Base-by-base conservation (phyloP, 2,329 filamentous ascomycete genomes). In the Talaromyces sp. region DNA sequence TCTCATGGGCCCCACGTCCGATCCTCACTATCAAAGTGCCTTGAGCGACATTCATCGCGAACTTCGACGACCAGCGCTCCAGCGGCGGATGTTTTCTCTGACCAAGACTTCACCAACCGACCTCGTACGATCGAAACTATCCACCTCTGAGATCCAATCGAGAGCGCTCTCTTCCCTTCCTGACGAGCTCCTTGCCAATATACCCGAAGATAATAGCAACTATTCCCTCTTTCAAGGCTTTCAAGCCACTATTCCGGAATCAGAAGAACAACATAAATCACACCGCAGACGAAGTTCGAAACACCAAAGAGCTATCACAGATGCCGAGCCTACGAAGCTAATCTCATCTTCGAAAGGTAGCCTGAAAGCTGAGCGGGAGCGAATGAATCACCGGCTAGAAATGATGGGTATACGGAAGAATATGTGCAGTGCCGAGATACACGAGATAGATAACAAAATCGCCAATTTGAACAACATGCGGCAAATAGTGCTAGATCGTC, bases 211-310 rank as follows among this genome's bases (percentile, higher is more conserved):
- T 73, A 87, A 88, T 23, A 96, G 91, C 76, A 82, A 87, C 16
- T 99, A 96, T 79, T 97, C 93, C 44, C 83, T 99, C 50, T 98
- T 99, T 76, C 91, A 99, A 76, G 95, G 95, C 67, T 99, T 99
- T 76, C 88, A 96, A 78, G 95, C 93, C 55, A 93, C 88, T 66
- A 83, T 96, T 66, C 93, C 93, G 2, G 90, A 95, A 62, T 79
- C 82, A 55, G 80, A 80, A 60, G 85, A 88, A 66, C 85, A 84
- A 67, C 88, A 88, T 73, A 90, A 88, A 74, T 85, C 86, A 68
- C 85, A 84, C 67, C 80, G 88, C 59, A 85, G 90, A 69, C 86
- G 87, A 65, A 84, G 86, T 46, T 91, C 91, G 7, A 86, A 90
- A 67, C 88, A 88, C 1, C 86, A 92, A 71, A 93, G 92, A 73